Evolutionary conservation across 768 basidiomycete genomes (phyloP), one percentile per base, ranked within the genome.

Genomic region (Suillus americanus): DNA sequence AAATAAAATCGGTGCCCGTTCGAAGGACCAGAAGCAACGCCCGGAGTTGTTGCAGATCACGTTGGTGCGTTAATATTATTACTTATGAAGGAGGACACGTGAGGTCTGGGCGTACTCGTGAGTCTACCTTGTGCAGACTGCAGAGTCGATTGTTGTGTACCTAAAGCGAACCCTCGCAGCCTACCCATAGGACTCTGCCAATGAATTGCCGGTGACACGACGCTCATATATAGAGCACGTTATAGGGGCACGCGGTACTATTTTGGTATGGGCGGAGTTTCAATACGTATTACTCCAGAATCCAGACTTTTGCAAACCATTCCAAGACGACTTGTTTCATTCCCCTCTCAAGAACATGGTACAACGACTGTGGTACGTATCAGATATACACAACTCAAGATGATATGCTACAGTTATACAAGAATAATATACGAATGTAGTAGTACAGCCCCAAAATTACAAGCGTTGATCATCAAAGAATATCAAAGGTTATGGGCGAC

Each of bases 401-500:
- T 37, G 60, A 45, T 61, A 61, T 62, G 53, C 54, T 48, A 63
- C 23, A 46, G n/a, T 40, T 37, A 55, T 18, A 45, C 25, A 50
- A 23, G 4, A 46, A 46, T 62, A 66, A 63, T 45, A 51, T 71
- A 66, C 62, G 4, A 71, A 48, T 51, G 35, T 30, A 28, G 12
- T 23, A 37, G 23, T 56, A 56, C 55, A 56, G 4, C 55, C 35
- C 33, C 33, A n/a, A 53, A n/a, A 54, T 54, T 40, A 16, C 56
- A 57, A 16, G 25, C 10, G 16, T 20, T 6, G 37, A n/a, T 20
- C 50, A 9, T 16, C 50, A 28, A 51, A 25, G 3, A 28, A 51
- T 4, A 60, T 76, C 71, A 83, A 62, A 83, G 67, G 53, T 81
- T 75, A 66, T 86, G 77, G 41, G 78, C 75, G 7, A 72, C 80